Conservation (phyloP, 2,329 filamentous ascomycete genomes). For the Metarhizium humberi region DNA sequence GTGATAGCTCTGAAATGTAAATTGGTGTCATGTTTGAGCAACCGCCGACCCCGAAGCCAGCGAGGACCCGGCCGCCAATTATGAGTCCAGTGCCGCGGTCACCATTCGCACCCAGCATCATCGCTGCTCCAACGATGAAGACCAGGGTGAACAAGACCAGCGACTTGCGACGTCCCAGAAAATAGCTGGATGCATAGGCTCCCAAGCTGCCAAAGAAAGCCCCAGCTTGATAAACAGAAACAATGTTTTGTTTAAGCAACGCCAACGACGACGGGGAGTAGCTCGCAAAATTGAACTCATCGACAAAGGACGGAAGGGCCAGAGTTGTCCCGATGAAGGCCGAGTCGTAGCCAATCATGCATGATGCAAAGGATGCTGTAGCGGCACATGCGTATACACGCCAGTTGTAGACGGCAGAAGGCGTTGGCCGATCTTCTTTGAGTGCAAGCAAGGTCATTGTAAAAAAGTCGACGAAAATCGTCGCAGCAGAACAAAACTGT, state of each 20-base stretch:
- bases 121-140: constrained; percentile 11
- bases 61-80: constrained; percentile 13
- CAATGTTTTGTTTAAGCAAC: constrained; percentile 63
- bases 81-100: constrained; percentile 12
- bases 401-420: constrained; percentile 51
- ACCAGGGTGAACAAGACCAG: constrained; percentile 11
- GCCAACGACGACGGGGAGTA: constrained; percentile 40
- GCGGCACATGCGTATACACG: constrained; percentile 45
- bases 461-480: neutral
- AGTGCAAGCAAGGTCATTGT: constrained; percentile 38
- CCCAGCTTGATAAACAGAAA: constrained; percentile 60
- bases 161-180: constrained; percentile 11
- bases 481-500: neutral
- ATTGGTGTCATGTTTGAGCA: constrained; percentile 15
- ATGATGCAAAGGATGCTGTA: constrained; percentile 46
- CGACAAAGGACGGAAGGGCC: constrained; percentile 56
- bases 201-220: constrained; percentile 14
- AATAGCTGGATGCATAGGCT: constrained; percentile 11
- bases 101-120: constrained; percentile 39
- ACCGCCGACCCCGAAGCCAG: constrained; percentile 16
- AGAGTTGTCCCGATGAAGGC: constrained; percentile 75
- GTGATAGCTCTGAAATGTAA: constrained; percentile 13
- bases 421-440: constrained; percentile 48
- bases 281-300: constrained; percentile 55
- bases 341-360: constrained; percentile 54